These are phyloP conservation scores for Hordeum pubiflorum DNA, from an alignment of 202 grass and related monocot genomes.

Conservation along the genomic window DNA sequence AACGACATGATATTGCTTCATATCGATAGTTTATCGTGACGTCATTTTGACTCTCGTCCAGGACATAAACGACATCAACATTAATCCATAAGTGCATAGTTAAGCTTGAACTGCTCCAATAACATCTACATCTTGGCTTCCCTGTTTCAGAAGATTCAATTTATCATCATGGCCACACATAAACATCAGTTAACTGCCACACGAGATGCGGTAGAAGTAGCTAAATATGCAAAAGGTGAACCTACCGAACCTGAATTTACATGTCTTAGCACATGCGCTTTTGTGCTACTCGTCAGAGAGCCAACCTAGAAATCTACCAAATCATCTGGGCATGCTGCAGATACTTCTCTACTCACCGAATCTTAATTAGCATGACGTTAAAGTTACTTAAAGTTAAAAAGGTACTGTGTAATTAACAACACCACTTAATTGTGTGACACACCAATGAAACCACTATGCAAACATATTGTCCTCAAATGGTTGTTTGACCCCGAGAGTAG, in stretches of 20 bases:
- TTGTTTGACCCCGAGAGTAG: not conserved
- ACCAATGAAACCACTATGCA: not conserved
- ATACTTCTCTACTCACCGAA: not conserved
- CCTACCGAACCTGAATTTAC: not conserved
- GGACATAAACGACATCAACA: not conserved
- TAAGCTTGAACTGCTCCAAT: constrained; percentile 11
- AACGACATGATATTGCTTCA: not conserved
- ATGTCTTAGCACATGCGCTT: not conserved
- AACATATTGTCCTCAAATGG: not conserved
- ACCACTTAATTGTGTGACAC: not conserved
- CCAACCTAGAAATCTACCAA: not conserved
- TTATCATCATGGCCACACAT: not conserved
- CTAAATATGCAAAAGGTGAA: not conserved
- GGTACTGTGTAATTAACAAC: not conserved
- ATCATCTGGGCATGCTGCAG: not conserved
- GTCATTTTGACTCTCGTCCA: constrained; percentile 20
- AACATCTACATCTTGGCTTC: not conserved
- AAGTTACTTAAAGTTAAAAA: not conserved
- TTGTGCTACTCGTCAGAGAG: not conserved
- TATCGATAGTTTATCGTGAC: not conserved
- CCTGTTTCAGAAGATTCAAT: not conserved
- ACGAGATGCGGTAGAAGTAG: not conserved
- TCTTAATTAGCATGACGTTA: not conserved
- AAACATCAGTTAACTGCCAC: not conserved
- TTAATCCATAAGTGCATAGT: not conserved